Base-by-base conservation (phyloP, 768 basidiomycete species). In the Suillus decipiens region DNA sequence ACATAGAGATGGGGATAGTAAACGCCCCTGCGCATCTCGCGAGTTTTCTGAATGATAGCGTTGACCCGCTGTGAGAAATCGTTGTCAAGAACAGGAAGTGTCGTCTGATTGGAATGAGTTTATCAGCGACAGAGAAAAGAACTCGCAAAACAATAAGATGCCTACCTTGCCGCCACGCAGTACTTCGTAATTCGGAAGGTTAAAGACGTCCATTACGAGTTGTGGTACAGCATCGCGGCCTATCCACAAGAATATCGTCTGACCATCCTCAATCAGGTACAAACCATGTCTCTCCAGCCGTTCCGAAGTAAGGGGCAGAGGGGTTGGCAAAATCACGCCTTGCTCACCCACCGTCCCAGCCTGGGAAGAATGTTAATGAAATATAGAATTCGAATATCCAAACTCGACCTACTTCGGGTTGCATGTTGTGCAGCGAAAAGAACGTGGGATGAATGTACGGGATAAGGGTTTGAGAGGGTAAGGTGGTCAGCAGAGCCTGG, bases 151-250 rank as follows among this genome's bases (percentile, higher is more conserved):
- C 43, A 39, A 37, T 19, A 64, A 56, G 45, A 54, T 47, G 68
- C 81, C 65, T 69, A 91, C 95, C 88, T 99, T 99, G 68, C 97
- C 97, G 55, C 94, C 94, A 59, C 92, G 90, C 59, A 99, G 79
- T 17, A 89, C 89, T 47, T 93, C 92, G 72, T 98, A 98, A 67
- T 77, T 89, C 0, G 92, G 89, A 41, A 98, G 81, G 71, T 93
- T 88, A 77, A 99, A 99, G 19, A 98, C 96, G 71, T 99, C 97
- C 82, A 89, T 82, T 64, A 99, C 80, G 54, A 99, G 86, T 72
- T 96, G 92, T 11, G 96, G 93, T n/a, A 99, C 95, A 9, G 97
- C 95, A 73, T 99, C 96, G 36, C 95, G 88, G n/a, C 97, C 97
- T 57, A 99, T 87, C 90, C 94, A 99, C 55, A 99, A 82, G 87